phyloP scores from a whole-genome alignment of 116 monocot species.

The Phalaenopsis hybrid region DNA sequence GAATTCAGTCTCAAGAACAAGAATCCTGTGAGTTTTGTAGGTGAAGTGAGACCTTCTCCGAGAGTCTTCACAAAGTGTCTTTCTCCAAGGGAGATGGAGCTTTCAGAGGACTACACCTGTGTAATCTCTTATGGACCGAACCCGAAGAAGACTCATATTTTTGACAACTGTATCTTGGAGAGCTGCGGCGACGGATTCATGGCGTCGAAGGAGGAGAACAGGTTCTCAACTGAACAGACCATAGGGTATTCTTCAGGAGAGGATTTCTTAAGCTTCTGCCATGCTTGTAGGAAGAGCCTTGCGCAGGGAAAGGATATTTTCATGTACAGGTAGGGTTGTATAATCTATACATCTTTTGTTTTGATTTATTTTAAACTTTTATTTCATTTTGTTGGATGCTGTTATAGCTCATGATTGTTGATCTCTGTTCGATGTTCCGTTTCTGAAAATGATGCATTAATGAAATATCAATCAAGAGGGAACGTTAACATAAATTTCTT shows the following conservation, averaged over 20 bases:
- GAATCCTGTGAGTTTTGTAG: conserved; percentile 17
- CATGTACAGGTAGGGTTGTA: conserved; percentile 44
- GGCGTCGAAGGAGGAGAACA: conserved; percentile 2
- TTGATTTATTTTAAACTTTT: not conserved
- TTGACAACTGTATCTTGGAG: conserved; percentile 43
- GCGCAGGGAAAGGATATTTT: conserved; percentile 39
- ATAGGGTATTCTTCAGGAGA: conserved; percentile 9
- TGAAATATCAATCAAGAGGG: too few relatives aligned
- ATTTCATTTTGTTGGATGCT: not conserved
- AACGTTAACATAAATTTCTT: too few relatives aligned
- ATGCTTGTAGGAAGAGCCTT: conserved; percentile 44
- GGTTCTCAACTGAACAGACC: not conserved
- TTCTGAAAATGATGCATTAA: not conserved
- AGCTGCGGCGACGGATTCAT: conserved; percentile 10
- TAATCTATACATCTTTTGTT: not conserved
- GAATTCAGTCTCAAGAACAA: conserved; percentile 71
- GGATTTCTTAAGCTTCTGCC: conserved; percentile 40
- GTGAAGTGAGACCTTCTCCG: not conserved
- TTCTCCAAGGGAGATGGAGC: conserved; percentile 38
- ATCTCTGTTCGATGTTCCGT: not conserved
- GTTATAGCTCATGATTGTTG: not conserved
- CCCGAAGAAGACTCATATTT: conserved; percentile 52
- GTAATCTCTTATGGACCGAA: conserved; percentile 46
- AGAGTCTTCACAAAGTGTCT: conserved; percentile 6
- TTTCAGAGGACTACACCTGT: conserved; percentile 57